Conservation (phyloP, 331 rosid genomes). For the Pyracantha coccinea region DNA sequence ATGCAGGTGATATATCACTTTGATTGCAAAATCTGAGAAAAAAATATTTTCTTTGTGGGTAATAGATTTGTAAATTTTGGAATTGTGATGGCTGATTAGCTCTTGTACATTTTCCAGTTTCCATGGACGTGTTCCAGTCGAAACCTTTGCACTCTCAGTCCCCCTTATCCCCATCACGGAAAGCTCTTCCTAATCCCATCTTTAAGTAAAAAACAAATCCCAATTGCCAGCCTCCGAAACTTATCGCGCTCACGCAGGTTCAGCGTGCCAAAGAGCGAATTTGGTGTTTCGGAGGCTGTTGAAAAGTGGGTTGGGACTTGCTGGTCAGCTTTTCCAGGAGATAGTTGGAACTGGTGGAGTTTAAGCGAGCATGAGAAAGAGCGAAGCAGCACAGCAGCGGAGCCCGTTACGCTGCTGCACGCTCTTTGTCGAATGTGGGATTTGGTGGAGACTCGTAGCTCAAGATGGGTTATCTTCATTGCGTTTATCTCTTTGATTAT, state of each 20-base stretch:
- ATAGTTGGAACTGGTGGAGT: conserved; percentile 56
- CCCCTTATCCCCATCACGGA: background rate
- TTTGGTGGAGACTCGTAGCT: conserved; percentile 35
- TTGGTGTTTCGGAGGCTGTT: background rate
- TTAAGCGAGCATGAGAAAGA: conserved; percentile 25
- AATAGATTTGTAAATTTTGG: no score
- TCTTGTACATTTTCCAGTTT: background rate
- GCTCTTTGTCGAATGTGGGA: conserved; percentile 62
- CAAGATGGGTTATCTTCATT: conserved; percentile 26
- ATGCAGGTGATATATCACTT: no score
- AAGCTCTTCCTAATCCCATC: background rate
- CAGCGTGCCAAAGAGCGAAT: no score
- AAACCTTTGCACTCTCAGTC: background rate
- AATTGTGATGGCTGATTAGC: no score
- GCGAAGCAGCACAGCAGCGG: conserved; percentile 7
- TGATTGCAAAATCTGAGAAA: no score
- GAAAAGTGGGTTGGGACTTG: conserved; percentile 10
- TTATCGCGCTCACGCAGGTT: no score
- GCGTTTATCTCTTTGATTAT: conserved; percentile 40
- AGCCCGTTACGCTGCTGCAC: conserved; percentile 20
- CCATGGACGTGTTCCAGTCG: conserved; percentile 20
- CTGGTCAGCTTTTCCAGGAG: conserved; percentile 19
- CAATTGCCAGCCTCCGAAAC: background rate
- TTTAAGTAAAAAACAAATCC: background rate
- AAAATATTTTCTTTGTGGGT: no score